A percentile compares a stretch with the other conserved stretches of the same genome.
phyloP scores from a whole-genome alignment of 345 rosid species.

The Gossypium stocksii region DNA sequence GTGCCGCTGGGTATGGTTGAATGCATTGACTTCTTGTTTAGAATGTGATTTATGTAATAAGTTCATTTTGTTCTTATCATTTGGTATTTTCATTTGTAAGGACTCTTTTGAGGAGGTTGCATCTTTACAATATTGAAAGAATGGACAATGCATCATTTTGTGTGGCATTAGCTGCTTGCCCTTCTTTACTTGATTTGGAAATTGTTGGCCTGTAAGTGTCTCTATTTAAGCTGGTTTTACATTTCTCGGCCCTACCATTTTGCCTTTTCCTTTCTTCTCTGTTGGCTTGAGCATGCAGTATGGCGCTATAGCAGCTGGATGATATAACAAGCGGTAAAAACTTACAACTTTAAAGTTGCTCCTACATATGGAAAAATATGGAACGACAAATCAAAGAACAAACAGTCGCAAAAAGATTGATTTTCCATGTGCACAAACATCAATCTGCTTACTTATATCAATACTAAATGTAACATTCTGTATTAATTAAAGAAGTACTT shows the following conservation, averaged over 20 bases:
- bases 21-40: conserved; percentile 8
- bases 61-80: conserved; percentile 9
- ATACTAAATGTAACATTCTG: neutral
- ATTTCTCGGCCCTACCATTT: neutral
- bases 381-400: neutral
- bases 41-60: neutral
- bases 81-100: conserved; percentile 31
- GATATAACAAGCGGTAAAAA: neutral
- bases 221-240: conserved; percentile 13
- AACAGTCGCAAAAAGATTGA: neutral
- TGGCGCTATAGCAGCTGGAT: neutral
- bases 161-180: conserved; percentile 59
- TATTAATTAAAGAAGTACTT: neutral
- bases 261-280: neutral
- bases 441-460: neutral
- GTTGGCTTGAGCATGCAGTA: conserved; percentile 8
- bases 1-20: conserved; percentile 52
- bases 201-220: conserved; percentile 80
- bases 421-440: neutral
- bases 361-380: conserved; percentile 5
- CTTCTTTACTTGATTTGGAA: conserved; percentile 72
- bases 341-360: conserved; percentile 1
- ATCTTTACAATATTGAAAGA: conserved; percentile 66
- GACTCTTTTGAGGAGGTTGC: conserved; percentile 66
- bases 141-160: conserved; percentile 53